phyloP scores from a whole-genome alignment of 179 eudicot genomes.

The Carnegiea gigantea region DNA sequence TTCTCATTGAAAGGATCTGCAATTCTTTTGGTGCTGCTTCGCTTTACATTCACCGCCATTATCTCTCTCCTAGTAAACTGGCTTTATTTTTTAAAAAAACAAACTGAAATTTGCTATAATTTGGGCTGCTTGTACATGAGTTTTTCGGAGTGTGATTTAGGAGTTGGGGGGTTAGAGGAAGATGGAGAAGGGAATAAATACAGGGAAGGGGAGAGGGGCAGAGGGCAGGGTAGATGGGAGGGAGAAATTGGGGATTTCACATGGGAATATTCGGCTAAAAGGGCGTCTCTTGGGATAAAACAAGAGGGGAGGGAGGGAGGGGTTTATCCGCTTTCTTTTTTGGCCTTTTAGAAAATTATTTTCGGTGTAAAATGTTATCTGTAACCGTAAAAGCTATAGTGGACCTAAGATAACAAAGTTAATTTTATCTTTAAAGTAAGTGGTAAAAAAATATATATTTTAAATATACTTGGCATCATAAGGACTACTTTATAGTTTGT shows the following conservation, averaged over 20 bases:
- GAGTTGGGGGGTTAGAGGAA: not conserved
- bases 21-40: conserved; percentile 13
- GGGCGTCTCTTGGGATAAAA: conserved; percentile 29
- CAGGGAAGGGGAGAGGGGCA: not conserved
- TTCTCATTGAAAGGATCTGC: conserved; percentile 57
- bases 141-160: not conserved
- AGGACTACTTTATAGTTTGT: too few relatives aligned
- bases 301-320: conserved; percentile 10
- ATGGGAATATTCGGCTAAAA: conserved; percentile 29
- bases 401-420: too few relatives aligned
- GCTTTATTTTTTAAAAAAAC: not conserved
- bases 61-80: conserved; percentile 4
- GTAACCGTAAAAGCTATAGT: not conserved
- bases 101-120: too few relatives aligned
- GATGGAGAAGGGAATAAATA: not conserved
- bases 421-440: too few relatives aligned
- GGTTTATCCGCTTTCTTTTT: conserved; percentile 21
- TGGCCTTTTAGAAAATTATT: not conserved
- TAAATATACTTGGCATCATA: too few relatives aligned
- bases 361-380: too few relatives aligned
- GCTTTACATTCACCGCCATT: conserved; percentile 40
- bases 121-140: not conserved
- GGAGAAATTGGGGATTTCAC: not conserved
- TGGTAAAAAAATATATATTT: too few relatives aligned
- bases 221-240: too few relatives aligned